Evolutionary conservation across 208 protist species (phyloP).

Genomic region (Sergeia podlipaevii): DNA sequence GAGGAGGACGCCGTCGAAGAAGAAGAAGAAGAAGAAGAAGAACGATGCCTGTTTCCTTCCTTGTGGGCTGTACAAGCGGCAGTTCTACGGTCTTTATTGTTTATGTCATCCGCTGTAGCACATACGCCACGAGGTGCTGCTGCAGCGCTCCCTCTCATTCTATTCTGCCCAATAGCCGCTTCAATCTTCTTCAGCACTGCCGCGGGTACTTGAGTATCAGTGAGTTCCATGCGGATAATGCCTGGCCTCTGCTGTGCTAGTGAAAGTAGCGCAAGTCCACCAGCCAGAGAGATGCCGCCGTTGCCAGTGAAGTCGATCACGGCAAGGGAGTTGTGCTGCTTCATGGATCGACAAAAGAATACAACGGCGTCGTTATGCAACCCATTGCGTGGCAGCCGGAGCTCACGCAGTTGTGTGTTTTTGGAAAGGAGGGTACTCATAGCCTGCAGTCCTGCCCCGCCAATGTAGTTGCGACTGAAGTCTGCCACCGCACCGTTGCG

Average conservation of each 20-base stretch:
- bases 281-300: conserved; percentile 55
- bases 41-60: no score
- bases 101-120: no score
- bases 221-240: conserved; percentile 17
- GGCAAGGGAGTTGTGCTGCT: conserved; percentile 31
- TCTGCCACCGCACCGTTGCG: conserved; percentile 40
- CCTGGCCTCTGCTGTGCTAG: conserved; percentile 47
- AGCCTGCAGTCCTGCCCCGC: conserved; percentile 66
- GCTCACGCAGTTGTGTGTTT: conserved; percentile 43
- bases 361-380: conserved; percentile 81
- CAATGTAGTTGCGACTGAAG: conserved; percentile 69
- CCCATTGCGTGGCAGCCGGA: conserved; percentile 56
- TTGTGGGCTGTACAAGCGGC: no score
- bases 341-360: conserved; percentile 71
- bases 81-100: no score
- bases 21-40: no score
- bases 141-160: conserved; percentile 4
- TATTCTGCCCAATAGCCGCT: conserved; percentile 31
- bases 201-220: conserved; percentile 58
- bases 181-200: conserved; percentile 53
- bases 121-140: conserved; percentile 1
- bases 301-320: conserved; percentile 74
- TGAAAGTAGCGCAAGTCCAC: conserved; percentile 63
- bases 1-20: no score
- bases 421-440: conserved; percentile 60